phyloP scores from a whole-genome alignment of 2,329 filamentous ascomycete genomes.

The Thelonectria olida region DNA sequence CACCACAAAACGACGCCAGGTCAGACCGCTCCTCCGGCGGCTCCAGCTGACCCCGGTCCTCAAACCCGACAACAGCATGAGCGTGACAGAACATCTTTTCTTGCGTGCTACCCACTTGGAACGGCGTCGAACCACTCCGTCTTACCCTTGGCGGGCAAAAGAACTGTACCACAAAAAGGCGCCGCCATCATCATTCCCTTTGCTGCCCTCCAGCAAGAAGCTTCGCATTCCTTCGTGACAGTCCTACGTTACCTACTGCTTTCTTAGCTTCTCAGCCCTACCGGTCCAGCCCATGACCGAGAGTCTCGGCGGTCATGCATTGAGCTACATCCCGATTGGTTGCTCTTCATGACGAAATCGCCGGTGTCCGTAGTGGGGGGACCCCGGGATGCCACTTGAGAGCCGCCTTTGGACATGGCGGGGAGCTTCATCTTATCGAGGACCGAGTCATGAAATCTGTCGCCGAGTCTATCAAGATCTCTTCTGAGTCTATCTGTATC shows the following conservation, averaged over 20 bases:
- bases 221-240: background rate
- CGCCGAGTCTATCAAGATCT: background rate
- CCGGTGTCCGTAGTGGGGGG: conserved; percentile 5
- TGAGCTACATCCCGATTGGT: conserved; percentile 16
- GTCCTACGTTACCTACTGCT: background rate
- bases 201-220: background rate
- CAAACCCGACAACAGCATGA: background rate
- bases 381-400: background rate
- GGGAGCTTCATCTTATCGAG: background rate
- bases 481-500: conserved; percentile 3
- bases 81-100: background rate
- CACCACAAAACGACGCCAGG: conserved; percentile 4
- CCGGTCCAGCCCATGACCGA: conserved; percentile 8
- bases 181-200: background rate
- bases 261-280: conserved; percentile 15
- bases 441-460: background rate
- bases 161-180: background rate
- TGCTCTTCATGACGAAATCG: conserved; percentile 6
- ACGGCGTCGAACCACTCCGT: background rate
- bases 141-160: background rate
- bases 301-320: conserved; percentile 18
- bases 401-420: no score
- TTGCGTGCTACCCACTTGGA: background rate
- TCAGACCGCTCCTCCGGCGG: conserved; percentile 16
- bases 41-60: background rate